phyloP scores from a whole-genome alignment of 768 basidiomycete genomes.

The Amanita phalloides region DNA sequence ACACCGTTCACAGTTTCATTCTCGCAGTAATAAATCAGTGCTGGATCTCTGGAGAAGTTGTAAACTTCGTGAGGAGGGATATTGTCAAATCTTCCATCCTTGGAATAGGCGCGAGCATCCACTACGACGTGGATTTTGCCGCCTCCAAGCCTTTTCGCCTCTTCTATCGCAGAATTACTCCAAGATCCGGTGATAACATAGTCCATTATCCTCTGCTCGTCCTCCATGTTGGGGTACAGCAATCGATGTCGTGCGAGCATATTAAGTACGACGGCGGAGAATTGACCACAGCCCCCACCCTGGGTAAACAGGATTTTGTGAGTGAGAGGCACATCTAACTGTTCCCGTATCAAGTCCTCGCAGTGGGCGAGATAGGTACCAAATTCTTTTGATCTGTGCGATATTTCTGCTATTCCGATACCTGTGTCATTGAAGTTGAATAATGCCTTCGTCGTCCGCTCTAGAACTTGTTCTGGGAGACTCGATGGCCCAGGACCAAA shows the following conservation, averaged over 20 bases:
- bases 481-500: conserved; percentile 94
- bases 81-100: conserved; percentile 61
- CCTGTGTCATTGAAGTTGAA: conserved; percentile 87
- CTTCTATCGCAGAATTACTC: conserved; percentile 79
- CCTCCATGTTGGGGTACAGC: conserved; percentile 46
- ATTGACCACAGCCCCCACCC: conserved; percentile 89
- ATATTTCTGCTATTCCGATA: conserved; percentile 93
- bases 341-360: conserved; percentile 57
- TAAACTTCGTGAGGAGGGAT: conserved; percentile 70
- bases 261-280: conserved; percentile 88
- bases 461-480: conserved; percentile 76
- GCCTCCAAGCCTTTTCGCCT: conserved; percentile 63
- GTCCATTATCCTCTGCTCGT: conserved; percentile 59
- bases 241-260: conserved; percentile 80
- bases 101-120: conserved; percentile 53
- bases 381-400: conserved; percentile 91
- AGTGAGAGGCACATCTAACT: conserved; percentile 73
- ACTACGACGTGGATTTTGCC: conserved; percentile 58
- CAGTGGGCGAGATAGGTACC: conserved; percentile 51
- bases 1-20: conserved; percentile 98
- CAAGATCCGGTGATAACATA: conserved; percentile 91
- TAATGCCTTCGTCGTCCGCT: conserved; percentile 75
- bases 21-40: conserved; percentile 95
- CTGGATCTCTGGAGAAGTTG: conserved; percentile 64
- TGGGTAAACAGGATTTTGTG: conserved; percentile 89